A percentile compares a stretch with the other conserved stretches of the same genome.
These are phyloP conservation scores for Fusarium graminum DNA, from an alignment of 2,329 filamentous ascomycete genomes.

Conservation along the genomic window DNA sequence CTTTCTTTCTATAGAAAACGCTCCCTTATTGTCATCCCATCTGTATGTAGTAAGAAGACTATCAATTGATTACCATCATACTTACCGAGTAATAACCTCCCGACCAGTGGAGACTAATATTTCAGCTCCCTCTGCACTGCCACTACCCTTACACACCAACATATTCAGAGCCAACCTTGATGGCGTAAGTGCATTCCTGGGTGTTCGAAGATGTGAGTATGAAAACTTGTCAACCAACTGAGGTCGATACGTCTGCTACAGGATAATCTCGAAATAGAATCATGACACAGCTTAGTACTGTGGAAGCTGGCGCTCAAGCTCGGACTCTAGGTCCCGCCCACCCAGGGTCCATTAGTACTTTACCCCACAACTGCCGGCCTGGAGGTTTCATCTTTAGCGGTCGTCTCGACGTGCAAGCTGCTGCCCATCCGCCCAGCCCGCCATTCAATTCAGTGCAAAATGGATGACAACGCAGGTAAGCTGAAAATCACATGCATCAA, in stretches of 20 bases:
- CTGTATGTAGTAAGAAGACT: background rate
- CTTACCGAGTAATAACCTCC: too few species aligned
- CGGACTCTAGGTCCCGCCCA: background rate
- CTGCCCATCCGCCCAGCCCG: constrained; percentile 6
- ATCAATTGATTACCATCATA: background rate
- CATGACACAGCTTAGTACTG: background rate
- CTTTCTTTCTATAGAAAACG: background rate
- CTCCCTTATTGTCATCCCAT: background rate
- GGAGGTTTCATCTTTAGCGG: constrained; percentile 30
- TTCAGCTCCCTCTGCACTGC: constrained; percentile 22
- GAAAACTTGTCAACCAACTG: background rate
- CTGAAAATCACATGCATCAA: constrained; percentile 27
- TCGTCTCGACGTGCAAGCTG: constrained; percentile 11
- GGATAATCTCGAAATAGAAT: background rate
- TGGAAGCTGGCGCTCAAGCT: background rate
- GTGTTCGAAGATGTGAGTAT: background rate
- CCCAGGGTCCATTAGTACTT: background rate
- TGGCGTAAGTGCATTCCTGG: background rate
- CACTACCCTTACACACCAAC: background rate
- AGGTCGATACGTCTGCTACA: background rate
- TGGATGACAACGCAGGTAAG: background rate
- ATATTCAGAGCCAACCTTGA: background rate
- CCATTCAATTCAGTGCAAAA: constrained; percentile 1
- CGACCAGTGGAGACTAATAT: background rate
- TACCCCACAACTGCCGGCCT: constrained; percentile 17